These are phyloP conservation scores for Chlorencoelia australis DNA, from an alignment of 2,329 filamentous ascomycete species.

Conservation along the genomic window DNA sequence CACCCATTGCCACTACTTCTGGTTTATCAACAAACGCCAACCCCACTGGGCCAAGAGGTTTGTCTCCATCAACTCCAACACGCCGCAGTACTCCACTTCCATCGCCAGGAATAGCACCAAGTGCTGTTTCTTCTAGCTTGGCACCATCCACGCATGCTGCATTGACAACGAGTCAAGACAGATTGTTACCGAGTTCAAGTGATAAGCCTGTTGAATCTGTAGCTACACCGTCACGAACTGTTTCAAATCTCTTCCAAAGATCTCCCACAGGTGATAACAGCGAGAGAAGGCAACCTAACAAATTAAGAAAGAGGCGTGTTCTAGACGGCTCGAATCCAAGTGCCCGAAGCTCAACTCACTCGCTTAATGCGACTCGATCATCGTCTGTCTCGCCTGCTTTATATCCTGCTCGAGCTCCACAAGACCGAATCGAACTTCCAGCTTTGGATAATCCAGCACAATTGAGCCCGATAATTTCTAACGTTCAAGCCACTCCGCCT, in stretches of 20 bases:
- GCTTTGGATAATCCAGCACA: conserved; percentile 19
- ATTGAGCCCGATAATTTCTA: conserved; percentile 14
- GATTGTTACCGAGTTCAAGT: conserved; percentile 29
- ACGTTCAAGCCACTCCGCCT: conserved; percentile 19
- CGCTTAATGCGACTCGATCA: conserved; percentile 43
- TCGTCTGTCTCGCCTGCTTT: conserved; percentile 23
- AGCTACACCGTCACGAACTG: conserved; percentile 53
- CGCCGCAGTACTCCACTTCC: conserved; percentile 14
- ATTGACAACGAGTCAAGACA: conserved; percentile 38
- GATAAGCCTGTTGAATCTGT: conserved; percentile 13
- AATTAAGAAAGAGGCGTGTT: conserved; percentile 74
- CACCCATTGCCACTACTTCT: conserved; percentile 30
- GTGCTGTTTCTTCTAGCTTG: conserved; percentile 15
- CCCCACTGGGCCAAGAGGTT: conserved; percentile 19
- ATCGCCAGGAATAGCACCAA: conserved; percentile 14
- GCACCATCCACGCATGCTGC: conserved; percentile 16
- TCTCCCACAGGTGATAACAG: conserved; percentile 48
- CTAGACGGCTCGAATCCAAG: conserved; percentile 72
- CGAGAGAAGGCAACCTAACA: conserved; percentile 71
- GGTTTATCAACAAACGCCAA: conserved; percentile 5
- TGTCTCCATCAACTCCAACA: conserved; percentile 14
- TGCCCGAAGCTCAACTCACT: conserved; percentile 81
- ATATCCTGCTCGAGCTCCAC: conserved; percentile 24
- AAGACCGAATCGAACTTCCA: conserved; percentile 22
- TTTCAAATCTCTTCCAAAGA: conserved; percentile 62